Base-by-base conservation (phyloP, 164 flowering plant species). In the Magnolia officinalis region DNA sequence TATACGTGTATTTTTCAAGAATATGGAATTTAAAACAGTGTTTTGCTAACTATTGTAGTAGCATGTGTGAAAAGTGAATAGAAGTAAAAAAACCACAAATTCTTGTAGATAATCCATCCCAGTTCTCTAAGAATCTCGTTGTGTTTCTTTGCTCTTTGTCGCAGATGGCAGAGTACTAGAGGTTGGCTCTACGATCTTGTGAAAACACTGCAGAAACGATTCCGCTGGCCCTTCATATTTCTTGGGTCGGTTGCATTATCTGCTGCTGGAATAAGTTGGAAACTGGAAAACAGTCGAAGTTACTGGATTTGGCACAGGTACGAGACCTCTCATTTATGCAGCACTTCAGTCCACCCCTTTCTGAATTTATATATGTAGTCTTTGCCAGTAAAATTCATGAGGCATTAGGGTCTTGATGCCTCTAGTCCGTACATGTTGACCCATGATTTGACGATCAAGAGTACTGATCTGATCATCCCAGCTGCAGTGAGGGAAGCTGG, bases 251-350 rank as follows among this genome's bases (percentile, higher is more conserved):
- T 74, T 75, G 85, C 89, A 64, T 76, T 92, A 14, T 78, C 90
- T 64, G 82, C 91, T 88, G 99, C 99, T 75, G 98, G 83, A 68
- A 80, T 86, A 23, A 90, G 95, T 88, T 89, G 97, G 97, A 87
- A 76, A 24, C 77, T 96, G 64, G 99, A 91, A 85, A 82, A 79
- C 76, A 85, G 83, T 78, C 79, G 86, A 82, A 94, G 67, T 82
- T 96, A 96, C 86, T 96, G 99, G 99, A 87, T 96, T 80, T 96
- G 95, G 97, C 99, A 96, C 87, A 96, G 98, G 99, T 96, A 88
- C 72, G 65, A 52, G 59, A 63, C 8, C 31, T 5, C 37, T 14
- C 76, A 59, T 67, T 70, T 14, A 68, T 23, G 29, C 20, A 20
- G 4, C 24, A 31, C 50, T 3, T 2, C 16, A 66, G 55, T 75